Base-by-base conservation (phyloP, 768 basidiomycete species). In the Hydnum rufescens region DNA sequence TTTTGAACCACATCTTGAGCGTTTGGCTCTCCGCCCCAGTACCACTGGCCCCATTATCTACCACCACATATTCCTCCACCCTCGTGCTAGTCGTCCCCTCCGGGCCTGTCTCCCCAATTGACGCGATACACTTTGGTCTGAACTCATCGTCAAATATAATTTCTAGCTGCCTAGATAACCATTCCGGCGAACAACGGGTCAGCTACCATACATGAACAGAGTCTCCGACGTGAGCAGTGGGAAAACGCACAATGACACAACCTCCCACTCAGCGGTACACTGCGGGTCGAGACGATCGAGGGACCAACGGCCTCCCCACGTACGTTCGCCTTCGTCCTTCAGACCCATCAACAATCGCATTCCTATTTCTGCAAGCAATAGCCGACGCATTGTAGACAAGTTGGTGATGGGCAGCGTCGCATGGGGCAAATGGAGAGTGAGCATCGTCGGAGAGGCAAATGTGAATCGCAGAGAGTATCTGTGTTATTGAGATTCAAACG, bases 371-470 rank as follows among this genome's bases (percentile, higher is more conserved):
- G 88, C 81, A 23, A 71, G 69, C 6, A 92, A 70, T 25, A 92
- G 67, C 54, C 86, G 78, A 25, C 70, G 68, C 32, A 92, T 69
- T 60, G 88, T 82, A 3, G 82, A 76, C 23, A 89, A 73, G 2
- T 84, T 83, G 3, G 78, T 74, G 13, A 88, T 75, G 1, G 72
- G 61, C 18, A 87, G 64, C 1, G 81, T 87, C 13, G 84, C 82
- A 64, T 85, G 84, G 3, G 83, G 73, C 22, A 88, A 72, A 61
- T 86, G 82, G 0, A 79, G 84, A n/a, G 72, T 76, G 26, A 89
- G 64, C 5, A 74, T 73, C 6, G 83, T 85, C 16, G 86, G 86
- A 0, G 86, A 78, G 19, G 70, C 60, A 60, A 85, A 78, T 2
- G 82, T 84, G 58, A 89, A 73, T 13, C 82, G 78, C 8, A 22